Evolutionary conservation across 2,329 filamentous ascomycete species (phyloP), one percentile per base, ranked within the genome.

Genomic region (Apiospora hydei): DNA sequence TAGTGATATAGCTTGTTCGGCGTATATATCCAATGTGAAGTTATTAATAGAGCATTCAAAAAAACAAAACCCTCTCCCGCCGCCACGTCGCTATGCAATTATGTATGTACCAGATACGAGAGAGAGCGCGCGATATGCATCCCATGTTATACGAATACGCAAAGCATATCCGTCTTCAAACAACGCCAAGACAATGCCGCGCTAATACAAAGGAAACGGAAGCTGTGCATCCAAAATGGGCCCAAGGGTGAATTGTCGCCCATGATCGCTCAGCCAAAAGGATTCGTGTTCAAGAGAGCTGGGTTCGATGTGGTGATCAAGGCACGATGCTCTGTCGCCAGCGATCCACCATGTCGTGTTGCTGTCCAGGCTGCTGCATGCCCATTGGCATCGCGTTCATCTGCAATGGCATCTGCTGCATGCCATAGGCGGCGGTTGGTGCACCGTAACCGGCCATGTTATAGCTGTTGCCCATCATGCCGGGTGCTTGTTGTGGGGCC

Each of bases 281-380:
- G 11, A 4, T 38, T 41, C 18, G 30, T 64, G 8, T 64, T 24
- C 34, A 64, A 41, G 41, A 64, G 18, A 24, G 18, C 18, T 64
- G 34, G 34, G 34, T 2, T 41, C 57, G 34, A n/a, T 18, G 57
- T 41, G 57, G 51, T 18, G 30, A n/a, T 69, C 34, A 81, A 49
- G 77, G 78, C 26, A 74, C 75, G 53, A 81, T 72, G 53, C 79
- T 79, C 71, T 81, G 80, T 71, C 80, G 78, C 80, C 80, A 81
- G 66, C 77, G 78, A 71, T 81, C 79, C 46, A 81, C 79, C 69
- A 74, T 78, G 69, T 80, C 78, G 53, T 71, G 71, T 74, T 80
- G 77, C 69, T 80, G 80, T 30, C 72, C 77, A 30, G 76, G 72
- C 47, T 77, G 73, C 69, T 79, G 78, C 53, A 76, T 71, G n/a